Base-by-base conservation (phyloP, 1,284 basidiomycete species). In the Ceraceosorus bombacis region DNA sequence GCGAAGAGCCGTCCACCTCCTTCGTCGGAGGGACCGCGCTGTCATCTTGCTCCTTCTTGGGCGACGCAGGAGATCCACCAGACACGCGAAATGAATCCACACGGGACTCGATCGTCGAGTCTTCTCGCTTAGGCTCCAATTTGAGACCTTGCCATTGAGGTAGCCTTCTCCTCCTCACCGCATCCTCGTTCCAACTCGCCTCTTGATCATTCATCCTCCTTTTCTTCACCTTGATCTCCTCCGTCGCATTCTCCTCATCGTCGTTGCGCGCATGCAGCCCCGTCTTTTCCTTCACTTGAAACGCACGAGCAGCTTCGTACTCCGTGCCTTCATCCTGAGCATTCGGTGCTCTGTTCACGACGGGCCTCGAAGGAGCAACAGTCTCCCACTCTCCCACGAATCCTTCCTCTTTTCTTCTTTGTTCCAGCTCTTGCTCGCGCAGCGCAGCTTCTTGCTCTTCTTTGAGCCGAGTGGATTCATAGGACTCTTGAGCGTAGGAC, bases 301-400 rank as follows among this genome's bases (percentile, higher is more conserved):
- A 77, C 1, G 59, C 15, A 6, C 66, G 60, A 5, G 69, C 72
- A 37, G 52, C 39, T 6, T 74, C 60, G 6, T 68, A 63, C 46
- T 72, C 71, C 15, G 64, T 8, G 9, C 13, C 51, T 2, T 51
- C 54, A 13, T 41, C 13, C 10, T 12, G 36, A 27, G 58, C 49
- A 7, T 13, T 12, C 13, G 37, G 17, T 15, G 51, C 12, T 6
- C 36, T 12, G n/a, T 5, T 12, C 17, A 12, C 27, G 43, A 8
- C 12, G 10, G 27, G 66, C 39, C 71, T 65, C 0, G 67, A 61
- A 4, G 82, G 72, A 4, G 82, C 80, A 7, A 95, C 85, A 36
- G 85, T 79, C 77, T 91, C 81, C 94, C 94, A 98, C 67, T 86
- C 82, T 1, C 94, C 92, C 0, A 85, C 87, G 6, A 85, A 79